Evolutionary conservation across 768 basidiomycete species (phyloP).

Genomic region (Boletus rufocinnamomeus): DNA sequence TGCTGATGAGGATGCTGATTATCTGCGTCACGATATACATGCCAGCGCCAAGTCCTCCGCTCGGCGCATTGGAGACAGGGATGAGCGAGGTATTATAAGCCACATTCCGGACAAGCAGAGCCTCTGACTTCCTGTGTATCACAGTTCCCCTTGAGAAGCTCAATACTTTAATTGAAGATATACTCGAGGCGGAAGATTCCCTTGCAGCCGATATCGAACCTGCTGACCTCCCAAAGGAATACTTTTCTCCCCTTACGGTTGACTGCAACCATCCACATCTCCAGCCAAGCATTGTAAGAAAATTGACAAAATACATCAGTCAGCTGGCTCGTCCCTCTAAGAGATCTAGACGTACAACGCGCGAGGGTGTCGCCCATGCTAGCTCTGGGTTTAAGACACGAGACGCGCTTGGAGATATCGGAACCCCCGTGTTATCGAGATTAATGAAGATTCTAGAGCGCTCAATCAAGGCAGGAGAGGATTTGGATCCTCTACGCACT

Average conservation of each 20-base stretch:
- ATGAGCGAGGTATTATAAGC: slow-evolving; percentile 60
- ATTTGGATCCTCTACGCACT: slow-evolving; percentile 66
- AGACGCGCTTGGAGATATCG: slow-evolving; percentile 68
- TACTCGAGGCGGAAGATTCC: slow-evolving; percentile 80
- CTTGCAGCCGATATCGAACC: slow-evolving; percentile 57
- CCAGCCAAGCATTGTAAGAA: slow-evolving; percentile 57
- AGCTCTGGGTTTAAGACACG: slow-evolving; percentile 45
- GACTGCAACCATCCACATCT: slow-evolving; percentile 65
- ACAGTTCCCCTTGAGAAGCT: slow-evolving; percentile 77
- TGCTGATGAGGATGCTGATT: slow-evolving; percentile 42
- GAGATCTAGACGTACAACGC: slow-evolving; percentile 54
- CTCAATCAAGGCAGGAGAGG: slow-evolving; percentile 74
- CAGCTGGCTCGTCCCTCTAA: slow-evolving; percentile 69
- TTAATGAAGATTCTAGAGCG: slow-evolving; percentile 79
- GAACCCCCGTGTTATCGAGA: slow-evolving; percentile 59
- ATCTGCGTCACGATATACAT: slow-evolving; percentile 26
- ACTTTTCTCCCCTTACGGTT: slow-evolving; percentile 61
- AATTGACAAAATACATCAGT: slow-evolving; percentile 67
- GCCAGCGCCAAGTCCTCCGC: slow-evolving; percentile 51
- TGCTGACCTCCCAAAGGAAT: slow-evolving; percentile 56
- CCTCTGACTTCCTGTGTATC: slow-evolving; percentile 4
- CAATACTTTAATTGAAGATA: slow-evolving; percentile 72
- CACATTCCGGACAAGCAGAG: background rate
- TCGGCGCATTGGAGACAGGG: slow-evolving; percentile 70
- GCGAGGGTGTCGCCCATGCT: slow-evolving; percentile 36